Base-by-base conservation (phyloP, 371 early-diverging fungal genomes). In the Syncephalastrum monosporum region DNA sequence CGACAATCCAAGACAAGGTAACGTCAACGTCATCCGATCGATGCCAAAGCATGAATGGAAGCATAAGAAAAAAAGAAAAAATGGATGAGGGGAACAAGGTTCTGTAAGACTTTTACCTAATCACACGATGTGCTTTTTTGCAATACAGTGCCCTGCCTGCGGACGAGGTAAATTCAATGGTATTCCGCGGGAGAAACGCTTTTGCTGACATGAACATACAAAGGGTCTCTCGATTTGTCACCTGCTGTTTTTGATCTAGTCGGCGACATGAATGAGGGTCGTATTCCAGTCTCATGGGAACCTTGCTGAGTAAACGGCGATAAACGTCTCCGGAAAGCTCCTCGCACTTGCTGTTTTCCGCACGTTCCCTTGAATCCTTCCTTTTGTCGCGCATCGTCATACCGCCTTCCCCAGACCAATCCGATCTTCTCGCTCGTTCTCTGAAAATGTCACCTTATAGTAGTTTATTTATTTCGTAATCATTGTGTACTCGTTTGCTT, bases 1-100 rank as follows among this genome's bases (percentile, higher is more conserved):
- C 71, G 3, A 70, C 71, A 17, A 68, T 77, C 14, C 71, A 77
- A 56, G 78, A 77, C 49, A 64, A 63, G 67, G 78, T 77, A 74
- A 60, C 38, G 38, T 33, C 38, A 33, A 58, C 38, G 38, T 33
- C 38, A 33, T 33, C 8, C 38, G 38, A 33, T 33, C 10, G 10
- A 5, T 33, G 38, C 38, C 12, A 43, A 16, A 17, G 24, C 21
- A 45, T 15, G 17, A 24, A 43, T 12, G 19, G n/a, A 10, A 21
- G 17, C 14, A n/a, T 17, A 23, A 13, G 44, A 29, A 21, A 21
- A 21, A 49, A 8, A 50, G 27, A 15, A 50, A 24, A 29, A 23
- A 50, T 12, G 24, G 27, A 50, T 23, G 29, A 27, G 4, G 25
- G 38, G 6, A 46, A 21, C 16, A 19, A 46, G 46, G 46, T 46